Conservation (phyloP, 257 asterid genomes). For the Plantago ovata region DNA sequence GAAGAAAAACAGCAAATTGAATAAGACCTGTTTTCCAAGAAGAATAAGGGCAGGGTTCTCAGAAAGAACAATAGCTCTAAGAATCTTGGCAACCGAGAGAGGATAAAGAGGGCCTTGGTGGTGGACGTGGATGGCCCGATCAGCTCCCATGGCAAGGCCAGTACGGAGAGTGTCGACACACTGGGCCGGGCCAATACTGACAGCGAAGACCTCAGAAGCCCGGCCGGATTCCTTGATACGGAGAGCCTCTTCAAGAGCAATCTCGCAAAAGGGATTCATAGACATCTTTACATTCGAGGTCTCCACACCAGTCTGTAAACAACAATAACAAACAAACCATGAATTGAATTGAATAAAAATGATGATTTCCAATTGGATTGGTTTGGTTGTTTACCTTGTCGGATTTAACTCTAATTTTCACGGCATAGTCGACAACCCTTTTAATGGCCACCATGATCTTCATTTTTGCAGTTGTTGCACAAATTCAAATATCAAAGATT, state of each 20-base stretch:
- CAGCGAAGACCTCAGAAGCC: conserved; percentile 91
- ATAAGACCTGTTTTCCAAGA: conserved; percentile 82
- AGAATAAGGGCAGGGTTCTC: conserved; percentile 84
- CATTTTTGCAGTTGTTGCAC: conserved; percentile 41
- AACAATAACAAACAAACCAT: not conserved
- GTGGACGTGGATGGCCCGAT: conserved; percentile 89
- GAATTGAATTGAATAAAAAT: not conserved
- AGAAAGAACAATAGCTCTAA: conserved; percentile 69
- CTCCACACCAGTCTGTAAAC: conserved; percentile 77
- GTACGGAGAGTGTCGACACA: conserved; percentile 83
- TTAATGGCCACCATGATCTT: conserved; percentile 87
- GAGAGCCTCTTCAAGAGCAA: conserved; percentile 89
- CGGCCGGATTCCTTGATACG: conserved; percentile 78
- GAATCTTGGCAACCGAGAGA: conserved; percentile 82
- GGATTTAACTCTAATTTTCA: conserved; percentile 88
- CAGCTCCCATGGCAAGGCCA: conserved; percentile 99
- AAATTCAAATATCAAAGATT: too few species aligned
- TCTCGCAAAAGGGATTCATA: conserved; percentile 97
- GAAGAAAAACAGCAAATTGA: not conserved
- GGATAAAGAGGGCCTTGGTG: conserved; percentile 60
- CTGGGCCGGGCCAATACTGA: conserved; percentile 73
- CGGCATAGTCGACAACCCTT: conserved; percentile 92
- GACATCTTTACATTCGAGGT: conserved; percentile 92
- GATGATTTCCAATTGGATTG: not conserved
- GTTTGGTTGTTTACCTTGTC: conserved; percentile 51